Base-by-base conservation (phyloP, 106 monocot species). In the Phalaenopsis equestris region DNA sequence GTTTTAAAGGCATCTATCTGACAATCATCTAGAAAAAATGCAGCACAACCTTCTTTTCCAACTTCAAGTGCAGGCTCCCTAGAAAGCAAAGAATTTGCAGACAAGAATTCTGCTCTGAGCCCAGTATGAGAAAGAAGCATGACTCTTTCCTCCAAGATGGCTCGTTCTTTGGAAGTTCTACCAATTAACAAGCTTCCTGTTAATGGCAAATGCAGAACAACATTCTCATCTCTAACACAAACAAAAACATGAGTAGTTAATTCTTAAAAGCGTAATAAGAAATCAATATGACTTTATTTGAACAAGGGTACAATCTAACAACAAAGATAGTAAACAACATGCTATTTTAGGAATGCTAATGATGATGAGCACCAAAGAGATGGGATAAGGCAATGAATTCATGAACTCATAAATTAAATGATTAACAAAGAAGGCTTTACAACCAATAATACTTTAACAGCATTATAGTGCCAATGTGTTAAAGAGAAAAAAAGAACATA, bases 111-210 rank as follows among this genome's bases (percentile, higher is more conserved):
- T 43, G 91, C 91, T 72, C 57, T 86, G 57, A 96, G 73, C 65
- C 96, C 93, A 78, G 88, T 90, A 67, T 84, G 70, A 73, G 81
- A 81, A 4, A 96, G 56, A 81, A 84, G 75, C 23, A 55, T 81
- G 21, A 88, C 89, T 82, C 90, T 91, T 83, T 87, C 85, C 75
- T 96, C 74, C 76, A 96, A 78, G 75, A 85, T 84, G 7, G 79
- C 79, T 70, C 84, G 24, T 48, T 96, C 91, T 76, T 87, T 84
- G 17, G 57, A 58, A 75, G 83, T 91, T 87, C 87, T 91, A 84
- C 93, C 96, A 86, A 96, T 76, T 78, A 96, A 79, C 80, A 96
- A 86, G 86, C 96, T 96, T 88, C 96, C 96, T 96, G 84, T 85
- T 74, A 72, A 85, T 49, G 39, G 80, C 30, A 72, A 80, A 43